Evolutionary conservation across 495 filamentous ascomycete genomes (phyloP), one percentile per base, ranked within the genome.

Genomic region (Talaromyces borbonicus): DNA sequence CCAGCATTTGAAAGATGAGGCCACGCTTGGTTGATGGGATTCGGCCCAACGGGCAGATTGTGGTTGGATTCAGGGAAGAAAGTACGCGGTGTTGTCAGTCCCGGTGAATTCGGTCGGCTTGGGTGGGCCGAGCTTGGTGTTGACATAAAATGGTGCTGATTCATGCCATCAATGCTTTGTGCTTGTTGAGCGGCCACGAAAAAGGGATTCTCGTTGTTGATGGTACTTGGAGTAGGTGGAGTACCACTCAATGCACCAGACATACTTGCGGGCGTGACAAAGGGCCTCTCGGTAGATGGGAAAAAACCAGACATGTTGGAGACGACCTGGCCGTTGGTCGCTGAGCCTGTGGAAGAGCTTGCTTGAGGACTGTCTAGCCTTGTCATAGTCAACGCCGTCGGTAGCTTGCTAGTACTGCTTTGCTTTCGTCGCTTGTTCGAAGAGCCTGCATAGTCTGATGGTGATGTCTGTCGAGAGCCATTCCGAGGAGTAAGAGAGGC

Each of bases 381-480:
- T 0, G 88, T 94, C 88, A 93, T 94, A 11, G 78, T 75, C 54
- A 95, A 59, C 32, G 76, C 79, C 5, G 67, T 76, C 1, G 85
- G 81, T n/a, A 92, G 58, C 61, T 83, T 83, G 33, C 63, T 59
- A 14, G 75, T 76, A 25, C 70, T 69, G 63, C 81, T 87, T 27
- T 81, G 73, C 57, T 88, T 90, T 47, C 87, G 77, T 54, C 84
- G 83, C 65, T 88, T 90, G 47, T 69, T 70, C 29, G 67, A 68
- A 18, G 79, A 79, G 7, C 74, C 79, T 46, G 65, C 57, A 40
- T 79, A 73, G 19, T 75, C 78, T 5, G 72, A 65, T 14, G 83
- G 84, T 1, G 85, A 90, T n/a, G 76, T 71, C 51, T 81, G 82
- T 32, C 85, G 68, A 16, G 84, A 88, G n/a, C 81, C 50, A 54